Evolutionary conservation across 768 basidiomycete species (phyloP), one percentile per base, ranked within the genome.

Genomic region (Tephrocybe rancida): DNA sequence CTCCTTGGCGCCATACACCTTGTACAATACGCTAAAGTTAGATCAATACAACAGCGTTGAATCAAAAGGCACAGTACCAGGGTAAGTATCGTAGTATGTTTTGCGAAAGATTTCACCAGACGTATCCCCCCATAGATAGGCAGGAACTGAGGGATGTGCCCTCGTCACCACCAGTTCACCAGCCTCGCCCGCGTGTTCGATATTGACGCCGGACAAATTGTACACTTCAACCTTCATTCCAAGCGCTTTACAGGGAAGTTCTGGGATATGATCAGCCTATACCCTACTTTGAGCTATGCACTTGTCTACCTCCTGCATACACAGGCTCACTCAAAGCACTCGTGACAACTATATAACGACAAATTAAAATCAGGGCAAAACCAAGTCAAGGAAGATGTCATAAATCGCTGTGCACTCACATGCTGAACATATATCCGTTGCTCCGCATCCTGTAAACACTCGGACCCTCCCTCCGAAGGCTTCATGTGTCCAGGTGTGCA

Each of bases 1-100:
- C 86, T 1, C 85, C 86, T 50, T 87, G 84, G 27, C 79, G 73
- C 85, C 86, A 87, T 4, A 86, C 66, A 4, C 81, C 83, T 76
- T 9, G 13, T 6, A 13, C 10, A 9, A 37, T 37, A 37, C 4
- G n/a, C 4, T 30, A 30, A n/a, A n/a, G 29, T 13, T 13, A 30
- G 29, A 30, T 13, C 29, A 6, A 13, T 30, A 30, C 29, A 39
- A 11, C 14, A 39, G 25, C n/a, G 32, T 41, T n/a, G n/a, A 30
- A 13, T 30, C 5, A 5, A 30, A 13, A 30, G 29, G 29, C 26
- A 52, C 67, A 30, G n/a, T 57, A 77, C 83, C 81, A 30, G 85
- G 84, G 57, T 82, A 89, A 41, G 68, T 74, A 53, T 72, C 74
- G 60, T 81, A 88, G 64, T 88, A 88, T 13, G 85, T 76, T 3